Percentiles rank a stretch among this genome's conserved stretches.
Conservation (phyloP, 202 grass and related monocot genomes). For the Tripidium arundinaceum region DNA sequence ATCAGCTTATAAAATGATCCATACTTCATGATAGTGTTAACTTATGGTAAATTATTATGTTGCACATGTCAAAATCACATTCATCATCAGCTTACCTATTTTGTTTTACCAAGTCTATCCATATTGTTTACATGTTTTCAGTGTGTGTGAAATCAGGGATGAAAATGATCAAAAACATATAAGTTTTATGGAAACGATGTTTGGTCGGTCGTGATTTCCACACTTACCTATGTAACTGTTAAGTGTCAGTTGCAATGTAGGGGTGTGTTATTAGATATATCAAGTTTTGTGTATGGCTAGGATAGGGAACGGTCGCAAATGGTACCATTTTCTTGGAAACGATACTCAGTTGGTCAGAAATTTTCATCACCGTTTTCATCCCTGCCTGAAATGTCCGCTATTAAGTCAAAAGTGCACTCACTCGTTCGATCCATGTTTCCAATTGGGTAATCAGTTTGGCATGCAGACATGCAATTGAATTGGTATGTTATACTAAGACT, state of each 20-base stretch:
- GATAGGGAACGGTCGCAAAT: neutral
- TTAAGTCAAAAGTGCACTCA: too few species aligned
- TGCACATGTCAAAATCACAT: neutral
- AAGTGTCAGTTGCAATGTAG: neutral
- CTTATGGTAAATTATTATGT: neutral
- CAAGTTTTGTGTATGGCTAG: neutral
- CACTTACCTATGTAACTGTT: neutral
- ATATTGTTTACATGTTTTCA: slow-evolving; percentile 1
- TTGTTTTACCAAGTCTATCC: neutral
- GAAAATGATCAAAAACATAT: neutral
- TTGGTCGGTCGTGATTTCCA: neutral
- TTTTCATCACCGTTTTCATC: neutral
- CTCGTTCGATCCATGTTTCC: too few species aligned
- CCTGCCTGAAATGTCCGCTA: too few species aligned
- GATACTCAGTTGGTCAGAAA: neutral
- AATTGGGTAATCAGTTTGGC: too few species aligned
- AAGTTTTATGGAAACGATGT: neutral
- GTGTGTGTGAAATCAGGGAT: neutral
- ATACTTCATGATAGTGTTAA: neutral
- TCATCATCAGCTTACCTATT: neutral
- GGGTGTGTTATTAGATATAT: neutral
- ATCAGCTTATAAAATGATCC: neutral
- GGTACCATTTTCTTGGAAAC: neutral
- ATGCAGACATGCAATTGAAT: too few species aligned
- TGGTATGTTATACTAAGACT: too few species aligned